A percentile compares a stretch with the other conserved stretches of the same genome.
Conservation (phyloP, 2,329 filamentous ascomycete species). For the Verticillium alfalfae region DNA sequence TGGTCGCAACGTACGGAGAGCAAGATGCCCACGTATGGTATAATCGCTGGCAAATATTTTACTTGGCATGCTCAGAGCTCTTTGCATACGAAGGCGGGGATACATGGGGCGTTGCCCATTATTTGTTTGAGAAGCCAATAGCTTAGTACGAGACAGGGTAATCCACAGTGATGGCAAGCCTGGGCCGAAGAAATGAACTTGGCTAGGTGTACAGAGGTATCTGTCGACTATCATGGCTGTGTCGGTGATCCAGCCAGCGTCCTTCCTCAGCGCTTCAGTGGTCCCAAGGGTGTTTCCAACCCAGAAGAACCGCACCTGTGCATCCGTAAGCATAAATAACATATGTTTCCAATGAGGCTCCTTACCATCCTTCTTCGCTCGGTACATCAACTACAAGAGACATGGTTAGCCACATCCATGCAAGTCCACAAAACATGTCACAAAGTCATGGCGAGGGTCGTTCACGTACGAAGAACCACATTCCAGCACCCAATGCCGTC, state of each 20-base stretch:
- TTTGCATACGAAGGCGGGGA: conserved; percentile 62
- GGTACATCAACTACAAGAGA: conserved; percentile 74
- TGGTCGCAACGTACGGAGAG: conserved; percentile 61
- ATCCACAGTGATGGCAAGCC: background rate
- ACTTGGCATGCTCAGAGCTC: conserved; percentile 65
- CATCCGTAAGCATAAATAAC: background rate
- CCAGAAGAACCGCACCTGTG: conserved; percentile 69
- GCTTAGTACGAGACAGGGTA: background rate
- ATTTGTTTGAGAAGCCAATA: conserved; percentile 56
- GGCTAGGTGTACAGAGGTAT: background rate
- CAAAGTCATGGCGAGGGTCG: background rate
- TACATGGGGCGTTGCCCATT: conserved; percentile 63
- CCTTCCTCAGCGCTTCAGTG: conserved; percentile 53
- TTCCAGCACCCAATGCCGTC: conserved; percentile 84
- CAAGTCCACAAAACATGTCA: background rate
- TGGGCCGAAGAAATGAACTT: background rate
- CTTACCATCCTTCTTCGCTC: conserved; percentile 88
- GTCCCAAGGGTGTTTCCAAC: conserved; percentile 96
- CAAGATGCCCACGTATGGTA: conserved; percentile 57
- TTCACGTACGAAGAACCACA: conserved; percentile 89
- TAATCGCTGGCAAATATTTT: conserved; percentile 67
- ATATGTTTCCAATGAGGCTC: background rate
- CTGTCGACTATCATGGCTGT: background rate
- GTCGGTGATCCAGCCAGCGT: background rate
- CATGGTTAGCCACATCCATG: conserved; percentile 6